Evolutionary conservation across 176 grass and related monocot genomes (phyloP).

Genomic region (Oryza australiensis): DNA sequence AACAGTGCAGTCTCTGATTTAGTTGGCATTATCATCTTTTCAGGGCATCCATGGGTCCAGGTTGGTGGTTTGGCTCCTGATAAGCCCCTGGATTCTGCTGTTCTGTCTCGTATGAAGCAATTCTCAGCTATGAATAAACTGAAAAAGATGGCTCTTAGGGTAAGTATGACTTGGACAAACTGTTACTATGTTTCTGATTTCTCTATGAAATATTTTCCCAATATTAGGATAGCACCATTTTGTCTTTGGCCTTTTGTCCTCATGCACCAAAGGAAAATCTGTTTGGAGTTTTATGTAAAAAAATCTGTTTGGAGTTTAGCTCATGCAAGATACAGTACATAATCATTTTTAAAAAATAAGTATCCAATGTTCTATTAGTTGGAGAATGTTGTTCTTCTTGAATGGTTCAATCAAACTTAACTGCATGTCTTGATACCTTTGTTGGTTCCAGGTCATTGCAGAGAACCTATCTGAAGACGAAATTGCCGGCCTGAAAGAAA

Average conservation of each 20-base stretch:
- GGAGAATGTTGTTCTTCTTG: neutral
- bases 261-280: neutral
- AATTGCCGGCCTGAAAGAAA: constrained; percentile 81
- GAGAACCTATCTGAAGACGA: constrained; percentile 84
- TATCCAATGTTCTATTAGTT: neutral
- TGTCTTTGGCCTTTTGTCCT: constrained; percentile 6
- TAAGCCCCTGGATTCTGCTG: constrained; percentile 82
- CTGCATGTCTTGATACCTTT: constrained; percentile 14
- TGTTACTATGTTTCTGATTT: too few species aligned
- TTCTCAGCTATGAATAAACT: constrained; percentile 95
- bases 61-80: constrained; percentile 78
- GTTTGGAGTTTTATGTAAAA: constrained; percentile 18
- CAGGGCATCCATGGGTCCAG: constrained; percentile 93
- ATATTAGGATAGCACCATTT: constrained; percentile 18
- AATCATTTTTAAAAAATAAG: neutral
- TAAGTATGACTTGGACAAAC: constrained; percentile 35
- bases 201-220: neutral
- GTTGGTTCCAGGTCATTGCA: constrained; percentile 60
- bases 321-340: neutral
- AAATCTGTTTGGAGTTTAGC: constrained; percentile 1
- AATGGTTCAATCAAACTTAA: neutral
- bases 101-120: constrained; percentile 89
- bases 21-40: constrained; percentile 15
- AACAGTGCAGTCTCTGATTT: neutral
- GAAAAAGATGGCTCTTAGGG: constrained; percentile 90